Conservation (phyloP, 352 stramenopile genomes). For the Phytophthora constricta region DNA sequence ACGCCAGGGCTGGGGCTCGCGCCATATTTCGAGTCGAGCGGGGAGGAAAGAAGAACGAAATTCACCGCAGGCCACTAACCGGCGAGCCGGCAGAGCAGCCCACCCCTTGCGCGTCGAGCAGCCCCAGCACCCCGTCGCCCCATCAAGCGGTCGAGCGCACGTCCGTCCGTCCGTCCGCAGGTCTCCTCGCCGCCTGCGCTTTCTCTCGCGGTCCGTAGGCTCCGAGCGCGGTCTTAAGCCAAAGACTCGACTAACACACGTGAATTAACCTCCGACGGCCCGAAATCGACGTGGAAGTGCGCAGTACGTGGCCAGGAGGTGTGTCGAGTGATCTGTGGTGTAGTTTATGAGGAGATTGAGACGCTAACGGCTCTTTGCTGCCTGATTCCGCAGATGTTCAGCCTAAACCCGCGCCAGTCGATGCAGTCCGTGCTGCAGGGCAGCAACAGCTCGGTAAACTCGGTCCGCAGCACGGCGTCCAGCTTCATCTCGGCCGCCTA, state of each 20-base stretch:
- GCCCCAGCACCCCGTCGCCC: too few species aligned
- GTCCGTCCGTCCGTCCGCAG: not conserved
- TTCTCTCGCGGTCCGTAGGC: not conserved
- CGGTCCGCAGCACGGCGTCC: conserved; percentile 31
- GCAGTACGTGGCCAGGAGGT: not conserved
- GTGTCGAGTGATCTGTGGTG: not conserved
- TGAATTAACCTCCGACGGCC: not conserved
- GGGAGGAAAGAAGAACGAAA: conserved; percentile 37
- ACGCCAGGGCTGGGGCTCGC: not conserved
- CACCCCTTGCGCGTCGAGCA: conserved; percentile 2
- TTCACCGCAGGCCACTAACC: conserved; percentile 21
- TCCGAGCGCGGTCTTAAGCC: not conserved
- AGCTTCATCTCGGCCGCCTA: conserved; percentile 49
- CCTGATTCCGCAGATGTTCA: conserved; percentile 41
- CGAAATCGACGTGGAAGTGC: not conserved
- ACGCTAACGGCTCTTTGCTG: conserved; percentile 4
- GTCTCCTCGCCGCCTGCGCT: not conserved
- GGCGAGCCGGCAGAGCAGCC: conserved; percentile 19
- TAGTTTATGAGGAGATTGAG: not conserved
- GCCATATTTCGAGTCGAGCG: conserved; percentile 4
- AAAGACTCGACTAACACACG: not conserved
- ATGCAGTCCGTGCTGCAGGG: conserved; percentile 45
- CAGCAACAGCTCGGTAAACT: conserved; percentile 22
- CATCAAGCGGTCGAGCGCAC: too few species aligned
- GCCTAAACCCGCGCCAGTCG: conserved; percentile 43